phyloP scores from a whole-genome alignment of 768 basidiomycete species.

The Termitomyces sp. region DNA sequence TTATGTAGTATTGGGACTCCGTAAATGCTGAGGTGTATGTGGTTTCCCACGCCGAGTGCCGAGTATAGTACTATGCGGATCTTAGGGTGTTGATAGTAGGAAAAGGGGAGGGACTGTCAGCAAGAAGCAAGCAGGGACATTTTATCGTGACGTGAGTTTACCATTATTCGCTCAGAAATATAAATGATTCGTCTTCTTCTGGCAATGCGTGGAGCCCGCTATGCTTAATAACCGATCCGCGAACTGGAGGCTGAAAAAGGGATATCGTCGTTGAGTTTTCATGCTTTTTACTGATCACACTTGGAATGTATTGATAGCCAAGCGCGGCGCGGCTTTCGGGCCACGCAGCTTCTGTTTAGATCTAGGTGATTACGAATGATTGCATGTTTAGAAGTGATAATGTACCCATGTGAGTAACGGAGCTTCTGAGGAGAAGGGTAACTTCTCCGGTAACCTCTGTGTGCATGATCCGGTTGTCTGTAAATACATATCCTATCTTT shows the following conservation, averaged over 20 bases:
- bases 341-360: slow-evolving; percentile 4
- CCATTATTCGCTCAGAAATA: slow-evolving; percentile 38
- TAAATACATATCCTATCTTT: neutral
- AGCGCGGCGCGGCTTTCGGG: slow-evolving; percentile 4
- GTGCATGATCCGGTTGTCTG: neutral
- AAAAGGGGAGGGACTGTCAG: slow-evolving; percentile 3
- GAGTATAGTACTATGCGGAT: slow-evolving; percentile 24
- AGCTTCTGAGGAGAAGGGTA: neutral
- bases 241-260: neutral
- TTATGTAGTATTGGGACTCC: slow-evolving; percentile 45
- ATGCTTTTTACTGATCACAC: slow-evolving; percentile 9
- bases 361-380: neutral
- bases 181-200: slow-evolving; percentile 38
- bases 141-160: slow-evolving; percentile 47
- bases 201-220: slow-evolving; percentile 11
- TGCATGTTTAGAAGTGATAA: neutral
- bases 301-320: slow-evolving; percentile 11
- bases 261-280: slow-evolving; percentile 14
- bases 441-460: neutral
- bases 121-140: slow-evolving; percentile 7
- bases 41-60: slow-evolving; percentile 26
- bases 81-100: slow-evolving; percentile 17
- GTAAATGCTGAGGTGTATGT: slow-evolving; percentile 38
- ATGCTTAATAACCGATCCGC: neutral
- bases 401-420: neutral